These are phyloP conservation scores for Phytophthora boehmeriae DNA, from an alignment of 352 stramenopile species.

Conservation along the genomic window DNA sequence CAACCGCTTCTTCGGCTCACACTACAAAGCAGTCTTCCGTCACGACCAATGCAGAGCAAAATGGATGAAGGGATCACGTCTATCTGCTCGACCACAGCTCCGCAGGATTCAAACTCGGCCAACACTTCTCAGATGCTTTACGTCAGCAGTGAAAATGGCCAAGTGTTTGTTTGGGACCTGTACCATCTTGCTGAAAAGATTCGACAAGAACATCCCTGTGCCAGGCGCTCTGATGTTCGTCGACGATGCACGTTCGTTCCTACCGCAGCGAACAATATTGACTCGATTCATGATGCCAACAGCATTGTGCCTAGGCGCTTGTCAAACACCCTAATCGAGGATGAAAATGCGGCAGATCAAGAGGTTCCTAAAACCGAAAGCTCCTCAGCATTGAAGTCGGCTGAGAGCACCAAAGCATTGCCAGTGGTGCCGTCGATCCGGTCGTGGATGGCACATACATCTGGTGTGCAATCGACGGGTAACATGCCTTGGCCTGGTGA, in stretches of 20 bases:
- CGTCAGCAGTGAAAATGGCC: conserved; percentile 27
- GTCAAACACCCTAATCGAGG: neutral
- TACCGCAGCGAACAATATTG: conserved; percentile 6
- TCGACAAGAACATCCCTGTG: conserved; percentile 2
- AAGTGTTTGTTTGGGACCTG: conserved; percentile 32
- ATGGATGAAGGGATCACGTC: conserved; percentile 31
- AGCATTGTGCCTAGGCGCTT: neutral
- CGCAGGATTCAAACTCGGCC: conserved; percentile 1
- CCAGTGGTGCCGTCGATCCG: conserved; percentile 30
- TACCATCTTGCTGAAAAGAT: conserved; percentile 10
- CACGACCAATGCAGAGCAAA: conserved; percentile 9
- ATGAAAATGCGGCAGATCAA: neutral
- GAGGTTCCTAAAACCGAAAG: neutral
- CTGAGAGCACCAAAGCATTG: conserved; percentile 9
- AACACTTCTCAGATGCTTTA: conserved; percentile 22
- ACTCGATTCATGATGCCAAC: neutral
- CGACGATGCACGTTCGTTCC: conserved; percentile 11
- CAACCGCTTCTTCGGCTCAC: conserved; percentile 25
- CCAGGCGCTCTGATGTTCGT: conserved; percentile 22
- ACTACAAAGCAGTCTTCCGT: conserved; percentile 15
- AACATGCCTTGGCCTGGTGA: conserved; percentile 44
- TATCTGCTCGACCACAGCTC: conserved; percentile 22
- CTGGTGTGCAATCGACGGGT: conserved; percentile 40
- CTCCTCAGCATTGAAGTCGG: neutral
- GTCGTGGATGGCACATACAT: conserved; percentile 51